phyloP scores from a whole-genome alignment of 495 filamentous ascomycete genomes.

The Podospora appendiculata region DNA sequence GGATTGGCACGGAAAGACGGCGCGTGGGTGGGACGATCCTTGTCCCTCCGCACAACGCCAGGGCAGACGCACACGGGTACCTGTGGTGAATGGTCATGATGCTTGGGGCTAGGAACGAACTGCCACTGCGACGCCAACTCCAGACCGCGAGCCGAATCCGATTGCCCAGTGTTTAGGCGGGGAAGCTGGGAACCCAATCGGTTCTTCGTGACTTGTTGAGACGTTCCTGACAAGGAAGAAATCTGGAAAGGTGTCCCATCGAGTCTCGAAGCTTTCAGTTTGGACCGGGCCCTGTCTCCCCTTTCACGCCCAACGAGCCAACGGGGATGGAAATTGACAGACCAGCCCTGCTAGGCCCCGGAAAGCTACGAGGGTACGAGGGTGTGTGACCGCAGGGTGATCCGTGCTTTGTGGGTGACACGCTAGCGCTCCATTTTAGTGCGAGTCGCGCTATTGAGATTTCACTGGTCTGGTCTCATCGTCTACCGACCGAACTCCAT shows the following conservation, averaged over 20 bases:
- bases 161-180: background rate
- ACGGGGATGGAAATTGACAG: background rate
- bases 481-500: no score
- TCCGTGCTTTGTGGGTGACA: background rate
- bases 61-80: background rate
- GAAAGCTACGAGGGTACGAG: no score
- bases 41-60: conserved; percentile 8
- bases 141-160: no score
- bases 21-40: conserved; percentile 9
- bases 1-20: conserved; percentile 14
- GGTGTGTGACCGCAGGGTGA: background rate
- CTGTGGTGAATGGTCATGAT: no score
- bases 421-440: conserved; percentile 10
- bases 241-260: background rate
- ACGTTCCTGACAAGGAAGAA: background rate
- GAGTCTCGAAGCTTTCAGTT: no score
- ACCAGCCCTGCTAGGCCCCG: no score
- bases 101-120: no score
- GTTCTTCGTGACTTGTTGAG: background rate
- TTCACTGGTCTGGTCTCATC: background rate
- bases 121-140: no score
- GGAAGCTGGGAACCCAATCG: conserved; percentile 6
- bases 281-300: background rate
- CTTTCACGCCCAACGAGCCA: background rate
- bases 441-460: conserved; percentile 16